These are phyloP conservation scores for Blastobotrys elegans DNA, from an alignment of 1,139 yeast genomes.

Conservation along the genomic window DNA sequence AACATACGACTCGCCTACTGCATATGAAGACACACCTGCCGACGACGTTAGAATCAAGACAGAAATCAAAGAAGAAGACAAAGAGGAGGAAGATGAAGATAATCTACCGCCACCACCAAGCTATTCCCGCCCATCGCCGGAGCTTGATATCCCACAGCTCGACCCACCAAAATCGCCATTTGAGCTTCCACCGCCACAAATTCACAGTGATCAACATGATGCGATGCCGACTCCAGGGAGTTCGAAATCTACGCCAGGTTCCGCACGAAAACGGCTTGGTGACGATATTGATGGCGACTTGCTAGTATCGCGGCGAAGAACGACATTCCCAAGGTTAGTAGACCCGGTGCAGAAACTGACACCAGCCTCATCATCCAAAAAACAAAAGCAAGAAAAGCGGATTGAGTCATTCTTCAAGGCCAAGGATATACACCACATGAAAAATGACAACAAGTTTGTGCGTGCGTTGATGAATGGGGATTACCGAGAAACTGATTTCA, in stretches of 20 bases:
- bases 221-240: no score
- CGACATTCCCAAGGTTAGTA: not conserved
- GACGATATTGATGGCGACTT: constrained; percentile 2
- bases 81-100: not conserved
- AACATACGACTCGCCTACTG: no score
- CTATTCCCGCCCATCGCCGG: not conserved
- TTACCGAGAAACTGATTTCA: constrained; percentile 22
- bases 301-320: not conserved
- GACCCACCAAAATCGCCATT: no score
- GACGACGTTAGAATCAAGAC: no score
- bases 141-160: not conserved
- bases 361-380: not conserved
- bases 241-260: no score
- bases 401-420: not conserved
- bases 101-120: not conserved
- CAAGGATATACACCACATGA: not conserved
- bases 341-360: not conserved
- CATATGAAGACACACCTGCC: no score
- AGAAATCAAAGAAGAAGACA: not conserved
- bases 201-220: no score
- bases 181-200: not conserved
- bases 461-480: not conserved
- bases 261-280: not conserved
- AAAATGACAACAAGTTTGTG: constrained; percentile 6
- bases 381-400: not conserved